phyloP scores from a whole-genome alignment of 1,139 yeast genomes.

The Taphrina wiesneri region DNA sequence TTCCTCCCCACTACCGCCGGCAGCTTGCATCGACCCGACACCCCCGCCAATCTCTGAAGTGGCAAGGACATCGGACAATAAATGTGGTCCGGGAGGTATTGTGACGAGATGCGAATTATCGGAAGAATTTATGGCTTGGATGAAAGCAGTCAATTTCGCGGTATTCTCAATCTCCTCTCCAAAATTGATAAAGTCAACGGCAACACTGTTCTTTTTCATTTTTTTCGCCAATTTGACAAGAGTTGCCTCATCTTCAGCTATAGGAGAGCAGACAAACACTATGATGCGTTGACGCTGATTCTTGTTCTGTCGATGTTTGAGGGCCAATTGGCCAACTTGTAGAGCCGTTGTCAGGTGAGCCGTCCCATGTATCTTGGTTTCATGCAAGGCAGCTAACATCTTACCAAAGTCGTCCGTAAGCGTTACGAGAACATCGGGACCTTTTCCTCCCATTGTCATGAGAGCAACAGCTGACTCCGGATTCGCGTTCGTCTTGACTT shows the following conservation, averaged over 20 bases:
- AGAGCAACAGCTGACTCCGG: slow-evolving; percentile 95
- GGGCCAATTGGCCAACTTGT: slow-evolving; percentile 95
- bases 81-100: slow-evolving; percentile 82
- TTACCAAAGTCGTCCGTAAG: slow-evolving; percentile 86
- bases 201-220: slow-evolving; percentile 89
- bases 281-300: slow-evolving; percentile 88
- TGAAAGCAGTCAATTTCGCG: slow-evolving; percentile 75
- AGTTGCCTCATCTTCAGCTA: slow-evolving; percentile 67
- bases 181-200: slow-evolving; percentile 85
- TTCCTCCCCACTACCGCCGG: slow-evolving; percentile 51
- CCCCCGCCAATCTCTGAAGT: slow-evolving; percentile 69
- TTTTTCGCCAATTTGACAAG: slow-evolving; percentile 84
- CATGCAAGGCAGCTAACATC: slow-evolving; percentile 82
- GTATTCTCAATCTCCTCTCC: slow-evolving; percentile 86
- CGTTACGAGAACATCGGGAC: slow-evolving; percentile 82
- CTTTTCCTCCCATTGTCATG: slow-evolving; percentile 56
- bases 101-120: slow-evolving; percentile 82
- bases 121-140: slow-evolving; percentile 70
- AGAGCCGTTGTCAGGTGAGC: slow-evolving; percentile 77
- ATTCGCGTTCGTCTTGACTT: slow-evolving; percentile 79
- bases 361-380: slow-evolving; percentile 70
- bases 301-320: slow-evolving; percentile 93
- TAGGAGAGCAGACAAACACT: slow-evolving; percentile 87
- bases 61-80: slow-evolving; percentile 71
- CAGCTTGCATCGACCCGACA: slow-evolving; percentile 51